Percentiles rank a stretch among this genome's conserved stretches.
phyloP scores from a whole-genome alignment of 495 filamentous ascomycete species.

The Hypoxylon subgilvum region DNA sequence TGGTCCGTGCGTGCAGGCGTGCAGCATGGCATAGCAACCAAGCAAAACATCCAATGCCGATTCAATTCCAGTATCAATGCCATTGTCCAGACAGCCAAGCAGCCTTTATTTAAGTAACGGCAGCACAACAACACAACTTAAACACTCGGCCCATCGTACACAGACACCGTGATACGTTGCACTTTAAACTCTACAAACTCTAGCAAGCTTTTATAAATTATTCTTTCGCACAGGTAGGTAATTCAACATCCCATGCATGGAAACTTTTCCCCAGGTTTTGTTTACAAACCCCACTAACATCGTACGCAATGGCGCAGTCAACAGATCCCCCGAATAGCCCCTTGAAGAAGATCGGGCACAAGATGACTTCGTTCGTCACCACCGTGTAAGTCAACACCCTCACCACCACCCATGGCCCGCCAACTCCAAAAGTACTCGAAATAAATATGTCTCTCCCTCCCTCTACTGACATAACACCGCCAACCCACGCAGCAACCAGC shows the following conservation, averaged over 20 bases:
- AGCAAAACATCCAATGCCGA: slow-evolving; percentile 33
- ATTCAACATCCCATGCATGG: too few relatives aligned
- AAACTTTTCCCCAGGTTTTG: too few relatives aligned
- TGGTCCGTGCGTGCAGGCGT: slow-evolving; percentile 33
- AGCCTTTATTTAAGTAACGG: too few relatives aligned
- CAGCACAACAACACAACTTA: too few relatives aligned
- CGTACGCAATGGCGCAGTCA: slow-evolving; percentile 33
- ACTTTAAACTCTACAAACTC: too few relatives aligned
- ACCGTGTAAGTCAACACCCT: slow-evolving; percentile 50
- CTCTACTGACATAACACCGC: slow-evolving; percentile 4
- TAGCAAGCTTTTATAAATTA: too few relatives aligned
- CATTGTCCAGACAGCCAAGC: too few relatives aligned
- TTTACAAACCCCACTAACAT: slow-evolving; percentile 34
- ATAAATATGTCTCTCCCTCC: background rate
- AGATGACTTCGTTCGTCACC: slow-evolving; percentile 60
- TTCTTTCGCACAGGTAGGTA: too few relatives aligned
- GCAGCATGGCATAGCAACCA: slow-evolving; percentile 38
- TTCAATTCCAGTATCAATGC: slow-evolving; percentile 17
- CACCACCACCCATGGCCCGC: slow-evolving; percentile 6
- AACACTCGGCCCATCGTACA: too few relatives aligned
- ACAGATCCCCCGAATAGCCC: slow-evolving; percentile 6
- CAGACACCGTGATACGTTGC: too few relatives aligned
- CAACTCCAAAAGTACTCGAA: too few relatives aligned
- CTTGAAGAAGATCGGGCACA: slow-evolving; percentile 30
- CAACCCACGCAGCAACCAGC: slow-evolving; percentile 73